Percentiles rank a stretch among this genome's conserved stretches.
These are phyloP conservation scores for Nemania diffusa DNA, from an alignment of 2,329 filamentous ascomycete species.

Conservation along the genomic window DNA sequence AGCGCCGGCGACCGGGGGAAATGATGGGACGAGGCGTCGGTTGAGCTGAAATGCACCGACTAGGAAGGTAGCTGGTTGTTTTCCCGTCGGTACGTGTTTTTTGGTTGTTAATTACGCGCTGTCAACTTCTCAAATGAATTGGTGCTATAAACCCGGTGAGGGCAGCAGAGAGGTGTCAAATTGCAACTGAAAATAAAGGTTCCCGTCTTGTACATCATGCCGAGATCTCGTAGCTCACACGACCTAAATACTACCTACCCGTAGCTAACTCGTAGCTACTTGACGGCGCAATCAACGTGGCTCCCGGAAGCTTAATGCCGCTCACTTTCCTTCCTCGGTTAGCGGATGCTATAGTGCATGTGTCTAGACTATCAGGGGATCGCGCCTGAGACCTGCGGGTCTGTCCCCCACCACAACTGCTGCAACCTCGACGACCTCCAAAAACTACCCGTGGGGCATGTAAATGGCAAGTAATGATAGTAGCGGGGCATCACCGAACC, in stretches of 20 bases:
- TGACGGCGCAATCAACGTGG: background rate
- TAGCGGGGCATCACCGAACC: slow-evolving; percentile 26
- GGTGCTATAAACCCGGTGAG: background rate
- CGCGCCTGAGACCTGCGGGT: slow-evolving; percentile 9
- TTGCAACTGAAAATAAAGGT: background rate
- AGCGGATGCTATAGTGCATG: slow-evolving; percentile 9
- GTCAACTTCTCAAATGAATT: background rate
- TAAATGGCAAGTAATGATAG: slow-evolving; percentile 1
- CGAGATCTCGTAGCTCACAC: slow-evolving; percentile 3
- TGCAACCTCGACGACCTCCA: slow-evolving; percentile 14
- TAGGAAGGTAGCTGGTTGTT: background rate
- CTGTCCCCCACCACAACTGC: slow-evolving; percentile 24
- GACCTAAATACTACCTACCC: too few relatives aligned
- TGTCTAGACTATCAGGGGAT: background rate
- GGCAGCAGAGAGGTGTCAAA: slow-evolving; percentile 9
- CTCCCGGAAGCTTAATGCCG: slow-evolving; percentile 14
- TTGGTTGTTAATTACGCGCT: background rate
- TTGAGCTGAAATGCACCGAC: slow-evolving; percentile 2
- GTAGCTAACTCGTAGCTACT: too few relatives aligned
- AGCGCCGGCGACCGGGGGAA: background rate
- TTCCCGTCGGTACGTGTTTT: background rate
- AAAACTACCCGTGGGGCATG: slow-evolving; percentile 24
- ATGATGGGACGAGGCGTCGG: slow-evolving; percentile 10
- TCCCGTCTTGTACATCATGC: background rate
- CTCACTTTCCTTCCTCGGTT: slow-evolving; percentile 8